phyloP scores from a whole-genome alignment of 345 rosid genomes.

The Leavenworthia alabamica region DNA sequence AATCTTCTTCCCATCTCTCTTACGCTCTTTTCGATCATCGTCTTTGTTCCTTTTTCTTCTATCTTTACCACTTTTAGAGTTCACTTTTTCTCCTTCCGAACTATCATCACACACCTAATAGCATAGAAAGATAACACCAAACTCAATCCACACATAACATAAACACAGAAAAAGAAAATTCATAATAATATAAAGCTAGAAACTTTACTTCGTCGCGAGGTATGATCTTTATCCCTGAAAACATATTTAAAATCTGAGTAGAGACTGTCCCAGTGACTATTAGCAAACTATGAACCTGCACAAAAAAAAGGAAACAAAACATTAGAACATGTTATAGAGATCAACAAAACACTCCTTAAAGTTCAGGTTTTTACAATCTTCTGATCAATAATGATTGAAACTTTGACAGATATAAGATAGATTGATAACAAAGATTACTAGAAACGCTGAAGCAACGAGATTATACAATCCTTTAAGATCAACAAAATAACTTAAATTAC shows the following conservation, averaged over 20 bases:
- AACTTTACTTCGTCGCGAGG: conserved; percentile 55
- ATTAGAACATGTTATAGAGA: background rate
- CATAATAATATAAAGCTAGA: background rate
- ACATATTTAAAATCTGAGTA: conserved; percentile 40
- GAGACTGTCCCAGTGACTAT: background rate
- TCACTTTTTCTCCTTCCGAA: conserved; percentile 30
- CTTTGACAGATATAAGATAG: too few species aligned
- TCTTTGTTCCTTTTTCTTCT: conserved; percentile 28
- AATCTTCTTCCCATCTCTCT: conserved; percentile 45
- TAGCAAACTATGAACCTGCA: background rate
- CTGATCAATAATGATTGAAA: too few species aligned
- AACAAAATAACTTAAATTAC: background rate
- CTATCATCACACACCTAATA: conserved; percentile 36
- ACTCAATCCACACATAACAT: background rate
- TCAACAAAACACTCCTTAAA: too few species aligned
- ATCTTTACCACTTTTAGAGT: conserved; percentile 37
- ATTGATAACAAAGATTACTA: too few species aligned
- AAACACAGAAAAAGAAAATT: background rate
- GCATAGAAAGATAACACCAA: background rate
- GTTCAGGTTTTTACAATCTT: too few species aligned
- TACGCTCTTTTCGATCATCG: conserved; percentile 48
- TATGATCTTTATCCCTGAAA: conserved; percentile 63
- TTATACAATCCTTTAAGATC: background rate
- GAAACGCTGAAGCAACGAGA: too few species aligned
- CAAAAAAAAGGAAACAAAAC: background rate